Base-by-base conservation (phyloP, 1,284 basidiomycete genomes). In the Moesziomyces globuligerus region DNA sequence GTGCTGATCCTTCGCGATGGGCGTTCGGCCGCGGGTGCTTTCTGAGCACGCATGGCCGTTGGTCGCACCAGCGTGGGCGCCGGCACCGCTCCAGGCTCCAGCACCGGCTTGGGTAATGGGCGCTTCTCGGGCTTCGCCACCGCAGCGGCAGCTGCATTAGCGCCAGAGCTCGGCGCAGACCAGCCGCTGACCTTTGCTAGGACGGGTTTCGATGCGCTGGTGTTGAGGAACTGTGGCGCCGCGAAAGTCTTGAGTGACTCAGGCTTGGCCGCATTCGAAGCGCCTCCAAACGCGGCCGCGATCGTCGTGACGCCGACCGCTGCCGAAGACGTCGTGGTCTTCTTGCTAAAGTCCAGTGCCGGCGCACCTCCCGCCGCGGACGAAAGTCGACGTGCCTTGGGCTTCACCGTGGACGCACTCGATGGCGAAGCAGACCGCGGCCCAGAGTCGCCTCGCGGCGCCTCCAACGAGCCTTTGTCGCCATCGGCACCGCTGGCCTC, bases 281-380 rank as follows among this genome's bases (percentile, higher is more conserved):
- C 41, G 10, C 50, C 49, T 13, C 41, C 60, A 44, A 65, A 61
- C 3, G 56, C 58, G 7, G 62, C 65, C 21, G 56, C 64, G 20
- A 70, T 57, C 2, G 56, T 40, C 17, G 56, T 58, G 6, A 68
- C 69, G 9, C 49, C 72, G 2, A 20, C 21, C 9, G 54, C 58
- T 3, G 54, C 38, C 26, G 64, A 54, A 21, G 54, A 29, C 3
- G 49, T 32, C 57, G 42, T 44, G 7, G 50, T 51, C 38, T 58
- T 67, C 36, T 66, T 75, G 59, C 71, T 77, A 26, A 78, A 78
- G 43, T 78, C 75, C 20, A 78, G 55, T 24, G 72, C 74, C 17
- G 75, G 74, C 6, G 73, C 72, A 15, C 69, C 66, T 17, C 64
- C 68, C 11, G 42, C 38, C 3, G 56, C 69, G 9, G 49, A 50